These are phyloP conservation scores for Eremothecium gossypii DNA, from an alignment of 1,139 yeast species.

Conservation along the genomic window DNA sequence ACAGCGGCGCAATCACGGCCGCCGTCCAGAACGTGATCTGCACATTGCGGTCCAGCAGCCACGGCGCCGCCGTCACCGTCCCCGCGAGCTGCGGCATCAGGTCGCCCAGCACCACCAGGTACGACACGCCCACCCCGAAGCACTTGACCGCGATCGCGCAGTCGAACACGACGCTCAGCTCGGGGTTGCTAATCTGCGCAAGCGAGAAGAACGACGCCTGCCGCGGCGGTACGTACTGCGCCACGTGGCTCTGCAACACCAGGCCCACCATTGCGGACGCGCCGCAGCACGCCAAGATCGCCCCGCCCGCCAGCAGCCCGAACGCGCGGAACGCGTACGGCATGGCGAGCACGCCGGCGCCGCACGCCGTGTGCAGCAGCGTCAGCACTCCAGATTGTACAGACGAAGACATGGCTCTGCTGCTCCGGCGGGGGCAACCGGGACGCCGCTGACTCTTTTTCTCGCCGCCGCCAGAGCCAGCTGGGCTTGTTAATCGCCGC, in stretches of 20 bases:
- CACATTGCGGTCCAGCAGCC: slow-evolving; percentile 42
- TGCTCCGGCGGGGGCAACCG: neutral
- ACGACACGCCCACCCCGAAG: slow-evolving; percentile 72
- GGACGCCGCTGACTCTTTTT: neutral
- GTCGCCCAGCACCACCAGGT: slow-evolving; percentile 69
- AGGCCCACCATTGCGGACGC: slow-evolving; percentile 23
- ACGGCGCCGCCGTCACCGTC: slow-evolving; percentile 31
- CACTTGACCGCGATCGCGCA: slow-evolving; percentile 84
- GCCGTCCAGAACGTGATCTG: slow-evolving; percentile 59
- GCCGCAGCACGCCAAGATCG: slow-evolving; percentile 49
- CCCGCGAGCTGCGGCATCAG: slow-evolving; percentile 61
- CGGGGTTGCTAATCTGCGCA: slow-evolving; percentile 71
- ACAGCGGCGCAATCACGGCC: slow-evolving; percentile 48
- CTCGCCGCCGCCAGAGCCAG: no score
- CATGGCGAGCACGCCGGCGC: slow-evolving; percentile 92
- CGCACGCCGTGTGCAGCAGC: slow-evolving; percentile 49
- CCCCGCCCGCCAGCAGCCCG: slow-evolving; percentile 64
- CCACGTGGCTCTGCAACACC: slow-evolving; percentile 22
- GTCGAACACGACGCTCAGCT: slow-evolving; percentile 73
- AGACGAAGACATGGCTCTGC: slow-evolving; percentile 17
- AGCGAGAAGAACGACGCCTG: slow-evolving; percentile 78
- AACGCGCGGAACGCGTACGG: slow-evolving; percentile 84
- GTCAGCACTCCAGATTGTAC: slow-evolving; percentile 38
- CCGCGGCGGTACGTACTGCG: slow-evolving; percentile 54
- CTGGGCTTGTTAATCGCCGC: no score